Evolutionary conservation across 306 rosid genomes (phyloP).

Genomic region (Prunus padus): DNA sequence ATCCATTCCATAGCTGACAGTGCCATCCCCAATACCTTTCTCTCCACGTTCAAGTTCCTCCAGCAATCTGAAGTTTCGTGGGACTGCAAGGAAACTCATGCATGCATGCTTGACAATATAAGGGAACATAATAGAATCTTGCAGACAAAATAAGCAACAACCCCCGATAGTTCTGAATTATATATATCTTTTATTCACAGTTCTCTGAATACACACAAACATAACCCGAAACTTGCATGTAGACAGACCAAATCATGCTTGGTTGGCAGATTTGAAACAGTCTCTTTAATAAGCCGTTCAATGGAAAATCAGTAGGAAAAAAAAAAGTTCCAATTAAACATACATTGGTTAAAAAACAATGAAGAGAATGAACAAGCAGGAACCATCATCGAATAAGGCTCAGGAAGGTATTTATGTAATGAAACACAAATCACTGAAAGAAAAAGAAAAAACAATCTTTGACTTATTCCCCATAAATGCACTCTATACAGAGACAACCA

Average conservation of each 20-base stretch:
- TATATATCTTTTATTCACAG: not conserved
- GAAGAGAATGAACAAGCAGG: too few species aligned
- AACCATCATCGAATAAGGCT: not conserved
- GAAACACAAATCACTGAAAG: too few species aligned
- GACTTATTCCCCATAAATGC: not conserved
- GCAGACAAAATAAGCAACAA: not conserved
- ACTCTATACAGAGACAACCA: not conserved
- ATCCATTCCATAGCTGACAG: slow-evolving; percentile 98
- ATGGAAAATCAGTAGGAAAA: not conserved
- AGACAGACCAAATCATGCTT: not conserved
- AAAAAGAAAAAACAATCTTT: too few species aligned
- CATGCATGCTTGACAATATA: not conserved
- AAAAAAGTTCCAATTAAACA: too few species aligned
- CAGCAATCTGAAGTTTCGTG: slow-evolving; percentile 98
- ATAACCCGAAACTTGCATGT: not conserved
- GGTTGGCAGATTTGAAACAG: not conserved
- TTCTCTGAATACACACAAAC: not conserved
- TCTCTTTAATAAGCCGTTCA: not conserved
- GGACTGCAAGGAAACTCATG: slow-evolving; percentile 58
- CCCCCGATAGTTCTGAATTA: not conserved
- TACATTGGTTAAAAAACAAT: too few species aligned
- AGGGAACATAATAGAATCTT: not conserved
- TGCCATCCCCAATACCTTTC: slow-evolving; percentile 89
- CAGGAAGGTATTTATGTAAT: not conserved
- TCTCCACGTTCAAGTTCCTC: slow-evolving; percentile 99